Evolutionary conservation across 2,329 filamentous ascomycete species (phyloP).

Genomic region (Hymenotorrendiella dingleyae): DNA sequence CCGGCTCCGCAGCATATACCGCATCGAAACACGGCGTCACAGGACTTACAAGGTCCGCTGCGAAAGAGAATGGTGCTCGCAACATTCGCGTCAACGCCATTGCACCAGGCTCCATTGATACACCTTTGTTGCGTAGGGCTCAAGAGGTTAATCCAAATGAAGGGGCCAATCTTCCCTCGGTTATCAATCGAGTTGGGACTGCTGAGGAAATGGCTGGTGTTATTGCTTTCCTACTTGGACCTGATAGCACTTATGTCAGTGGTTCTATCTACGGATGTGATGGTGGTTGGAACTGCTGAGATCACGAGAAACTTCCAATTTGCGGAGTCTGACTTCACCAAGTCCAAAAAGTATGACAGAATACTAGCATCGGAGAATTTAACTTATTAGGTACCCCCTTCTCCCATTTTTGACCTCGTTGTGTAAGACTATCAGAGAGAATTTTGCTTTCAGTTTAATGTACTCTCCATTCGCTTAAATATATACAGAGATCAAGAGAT

Average conservation of each 20-base stretch:
- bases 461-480: too few species aligned
- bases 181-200: slow-evolving; percentile 38
- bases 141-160: slow-evolving; percentile 15
- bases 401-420: too few species aligned
- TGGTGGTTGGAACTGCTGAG: slow-evolving; percentile 26
- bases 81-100: slow-evolving; percentile 36
- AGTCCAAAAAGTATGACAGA: too few species aligned
- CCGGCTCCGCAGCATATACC: slow-evolving; percentile 31
- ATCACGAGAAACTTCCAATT: too few species aligned
- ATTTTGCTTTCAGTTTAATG: too few species aligned
- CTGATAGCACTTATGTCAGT: slow-evolving; percentile 26
- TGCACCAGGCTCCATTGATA: slow-evolving; percentile 40
- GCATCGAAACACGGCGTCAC: slow-evolving; percentile 37
- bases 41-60: slow-evolving; percentile 34
- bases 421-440: too few species aligned
- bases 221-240: slow-evolving; percentile 42
- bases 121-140: slow-evolving; percentile 41
- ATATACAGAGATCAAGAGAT: too few species aligned
- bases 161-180: slow-evolving; percentile 33
- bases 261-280: slow-evolving; percentile 25
- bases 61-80: slow-evolving; percentile 34
- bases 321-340: too few species aligned
- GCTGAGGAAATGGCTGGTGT: slow-evolving; percentile 38
- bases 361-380: too few species aligned
- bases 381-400: too few species aligned